phyloP scores from a whole-genome alignment of 139 green algal genomes.

The Chlorella vulgaris region DNA sequence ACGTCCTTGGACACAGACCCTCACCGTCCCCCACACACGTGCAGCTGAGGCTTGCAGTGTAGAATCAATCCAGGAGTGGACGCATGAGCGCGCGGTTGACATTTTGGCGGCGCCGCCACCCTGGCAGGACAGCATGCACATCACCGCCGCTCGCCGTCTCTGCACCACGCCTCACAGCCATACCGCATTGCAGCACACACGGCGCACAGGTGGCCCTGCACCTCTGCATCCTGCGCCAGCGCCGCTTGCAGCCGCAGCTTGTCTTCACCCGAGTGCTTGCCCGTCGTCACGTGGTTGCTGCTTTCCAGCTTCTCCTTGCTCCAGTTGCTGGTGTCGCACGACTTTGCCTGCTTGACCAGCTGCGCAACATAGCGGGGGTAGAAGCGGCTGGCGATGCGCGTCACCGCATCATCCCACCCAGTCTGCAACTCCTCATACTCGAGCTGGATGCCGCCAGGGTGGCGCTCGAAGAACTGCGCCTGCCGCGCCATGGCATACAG shows the following conservation, averaged over 20 bases:
- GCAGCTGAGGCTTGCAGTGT: no score
- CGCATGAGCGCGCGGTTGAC: no score
- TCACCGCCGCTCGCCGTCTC: background rate
- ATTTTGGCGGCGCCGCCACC: background rate
- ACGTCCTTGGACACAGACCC: no score
- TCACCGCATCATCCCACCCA: constrained; percentile 1
- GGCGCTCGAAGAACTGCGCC: constrained; percentile 7
- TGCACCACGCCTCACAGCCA: background rate
- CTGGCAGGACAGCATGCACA: no score
- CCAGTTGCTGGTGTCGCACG: constrained; percentile 19
- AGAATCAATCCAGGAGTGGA: no score
- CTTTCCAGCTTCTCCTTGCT: background rate
- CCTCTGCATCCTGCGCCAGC: background rate
- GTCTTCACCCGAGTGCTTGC: background rate
- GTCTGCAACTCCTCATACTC: constrained; percentile 9
- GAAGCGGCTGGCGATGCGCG: background rate
- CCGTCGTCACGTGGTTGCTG: constrained; percentile 23
- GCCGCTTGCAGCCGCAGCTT: background rate
- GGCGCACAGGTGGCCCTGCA: constrained; percentile 4
- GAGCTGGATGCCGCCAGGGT: constrained; percentile 18
- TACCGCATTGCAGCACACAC: constrained; percentile 5
- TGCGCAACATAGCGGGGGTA: background rate
- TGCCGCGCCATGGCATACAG: constrained; percentile 35
- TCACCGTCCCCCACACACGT: no score
- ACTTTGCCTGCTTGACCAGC: background rate